A percentile compares a stretch with the other conserved stretches of the same genome.
Evolutionary conservation across 1,139 yeast genomes (phyloP).

Genomic region (Suhomyces choctaworum): DNA sequence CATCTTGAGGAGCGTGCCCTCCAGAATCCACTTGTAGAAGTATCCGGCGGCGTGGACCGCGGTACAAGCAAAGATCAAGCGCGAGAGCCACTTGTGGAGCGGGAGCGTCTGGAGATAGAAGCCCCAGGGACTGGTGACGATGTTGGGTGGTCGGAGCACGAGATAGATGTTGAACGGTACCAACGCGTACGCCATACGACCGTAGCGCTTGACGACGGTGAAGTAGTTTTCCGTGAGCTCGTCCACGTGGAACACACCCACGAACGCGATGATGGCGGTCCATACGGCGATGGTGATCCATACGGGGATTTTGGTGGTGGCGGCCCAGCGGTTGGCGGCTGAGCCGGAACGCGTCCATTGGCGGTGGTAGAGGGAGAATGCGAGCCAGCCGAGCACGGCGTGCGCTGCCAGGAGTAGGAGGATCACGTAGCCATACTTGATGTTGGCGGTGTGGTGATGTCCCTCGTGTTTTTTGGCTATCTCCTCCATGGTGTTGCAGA

Average conservation of each 20-base stretch:
- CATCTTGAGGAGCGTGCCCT: conserved; percentile 39
- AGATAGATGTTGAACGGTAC: conserved; percentile 66
- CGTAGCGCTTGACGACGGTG: conserved; percentile 41
- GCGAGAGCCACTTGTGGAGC: conserved; percentile 80
- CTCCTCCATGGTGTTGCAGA: neutral
- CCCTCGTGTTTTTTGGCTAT: conserved; percentile 29
- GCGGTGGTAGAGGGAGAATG: conserved; percentile 7
- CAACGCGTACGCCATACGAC: conserved; percentile 63
- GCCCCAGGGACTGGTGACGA: conserved; percentile 30
- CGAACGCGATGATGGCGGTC: conserved; percentile 26
- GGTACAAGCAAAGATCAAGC: conserved; percentile 57
- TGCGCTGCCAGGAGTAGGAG: conserved; percentile 37
- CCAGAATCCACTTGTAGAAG: conserved; percentile 45
- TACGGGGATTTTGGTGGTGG: conserved; percentile 22
- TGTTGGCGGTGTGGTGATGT: conserved; percentile 36
- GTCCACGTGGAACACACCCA: conserved; percentile 25
- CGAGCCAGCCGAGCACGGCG: conserved; percentile 11
- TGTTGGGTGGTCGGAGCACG: conserved; percentile 53
- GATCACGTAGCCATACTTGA: conserved; percentile 51
- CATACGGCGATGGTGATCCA: conserved; percentile 34
- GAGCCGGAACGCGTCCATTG: conserved; percentile 28
- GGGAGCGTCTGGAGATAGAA: conserved; percentile 54
- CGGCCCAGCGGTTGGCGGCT: conserved; percentile 18
- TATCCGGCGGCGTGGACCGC: conserved; percentile 61
- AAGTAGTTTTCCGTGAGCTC: conserved; percentile 23